Percentiles rank a stretch among this genome's conserved stretches.
phyloP scores from a whole-genome alignment of 805 yeast genomes.

The Metschnikowia gelsemii region DNA sequence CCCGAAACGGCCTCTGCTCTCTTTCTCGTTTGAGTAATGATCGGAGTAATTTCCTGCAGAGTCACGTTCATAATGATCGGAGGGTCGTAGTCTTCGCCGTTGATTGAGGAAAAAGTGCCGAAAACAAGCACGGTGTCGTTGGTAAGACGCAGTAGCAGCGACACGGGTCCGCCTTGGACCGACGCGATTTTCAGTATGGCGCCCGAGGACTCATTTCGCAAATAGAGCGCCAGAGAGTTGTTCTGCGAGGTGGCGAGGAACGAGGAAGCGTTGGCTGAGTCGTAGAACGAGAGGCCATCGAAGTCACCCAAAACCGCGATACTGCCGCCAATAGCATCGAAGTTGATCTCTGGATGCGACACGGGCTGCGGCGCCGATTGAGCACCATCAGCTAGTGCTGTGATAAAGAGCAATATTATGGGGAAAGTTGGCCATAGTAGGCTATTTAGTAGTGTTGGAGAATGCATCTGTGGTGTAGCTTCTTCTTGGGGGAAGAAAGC shows the following conservation, averaged over 20 bases:
- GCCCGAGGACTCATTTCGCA: constrained; percentile 17
- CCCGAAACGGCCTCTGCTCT: constrained; percentile 28
- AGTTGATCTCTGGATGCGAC: constrained; percentile 18
- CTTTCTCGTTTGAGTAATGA: constrained; percentile 21
- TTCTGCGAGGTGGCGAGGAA: constrained; percentile 12
- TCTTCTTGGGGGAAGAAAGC: not conserved
- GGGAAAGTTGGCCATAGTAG: constrained; percentile 8
- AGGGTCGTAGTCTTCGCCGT: constrained; percentile 24
- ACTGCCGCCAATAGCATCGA: constrained; percentile 18
- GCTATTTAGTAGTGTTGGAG: constrained; percentile 6
- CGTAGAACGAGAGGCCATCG: constrained; percentile 20
- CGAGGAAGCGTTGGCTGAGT: constrained; percentile 18
- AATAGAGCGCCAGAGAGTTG: constrained; percentile 15
- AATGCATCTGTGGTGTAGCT: constrained; percentile 2
- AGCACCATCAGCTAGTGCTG: not conserved
- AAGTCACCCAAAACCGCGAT: constrained; percentile 19
- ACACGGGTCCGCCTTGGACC: constrained; percentile 32
- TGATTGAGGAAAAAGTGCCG: constrained; percentile 39
- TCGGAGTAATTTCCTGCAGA: constrained; percentile 23
- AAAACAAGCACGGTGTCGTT: constrained; percentile 31
- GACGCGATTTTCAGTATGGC: constrained; percentile 23
- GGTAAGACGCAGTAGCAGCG: constrained; percentile 28
- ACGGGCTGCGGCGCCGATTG: not conserved
- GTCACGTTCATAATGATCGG: constrained; percentile 40
- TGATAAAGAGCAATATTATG: not conserved